phyloP scores from a whole-genome alignment of 176 grass and related monocot genomes.

The Musa beccarii region DNA sequence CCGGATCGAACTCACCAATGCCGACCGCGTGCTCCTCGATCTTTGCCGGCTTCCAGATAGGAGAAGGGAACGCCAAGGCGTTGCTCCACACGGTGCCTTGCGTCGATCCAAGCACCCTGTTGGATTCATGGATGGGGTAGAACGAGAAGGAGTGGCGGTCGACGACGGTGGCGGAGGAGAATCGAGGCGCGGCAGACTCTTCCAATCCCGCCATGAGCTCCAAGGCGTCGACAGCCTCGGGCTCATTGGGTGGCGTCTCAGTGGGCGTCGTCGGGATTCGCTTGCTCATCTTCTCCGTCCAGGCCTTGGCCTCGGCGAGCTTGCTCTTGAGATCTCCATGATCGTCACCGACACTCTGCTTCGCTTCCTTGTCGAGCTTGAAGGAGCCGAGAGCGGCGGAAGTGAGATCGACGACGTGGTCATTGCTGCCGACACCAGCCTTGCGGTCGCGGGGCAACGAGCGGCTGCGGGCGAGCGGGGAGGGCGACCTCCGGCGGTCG shows the following conservation, averaged over 20 bases:
- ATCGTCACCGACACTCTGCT: not conserved
- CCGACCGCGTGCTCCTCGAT: constrained; percentile 5
- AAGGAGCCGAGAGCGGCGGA: constrained; percentile 61
- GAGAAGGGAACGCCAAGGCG: constrained; percentile 23
- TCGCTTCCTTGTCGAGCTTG: constrained; percentile 29
- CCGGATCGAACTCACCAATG: constrained; percentile 27
- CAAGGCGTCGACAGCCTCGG: constrained; percentile 70
- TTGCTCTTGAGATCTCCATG: not conserved
- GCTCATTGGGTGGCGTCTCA: constrained; percentile 89
- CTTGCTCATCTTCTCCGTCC: constrained; percentile 13
- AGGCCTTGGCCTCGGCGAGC: constrained; percentile 15
- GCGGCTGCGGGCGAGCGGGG: constrained; percentile 43
- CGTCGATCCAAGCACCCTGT: not conserved
- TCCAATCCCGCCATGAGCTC: constrained; percentile 82
- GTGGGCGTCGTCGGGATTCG: constrained; percentile 50
- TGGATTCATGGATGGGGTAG: constrained; percentile 8
- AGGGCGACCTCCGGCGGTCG: constrained; percentile 48
- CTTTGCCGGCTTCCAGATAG: not conserved
- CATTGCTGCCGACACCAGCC: constrained; percentile 13
- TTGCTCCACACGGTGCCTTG: constrained; percentile 33
- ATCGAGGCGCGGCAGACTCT: constrained; percentile 28
- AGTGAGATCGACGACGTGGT: constrained; percentile 52
- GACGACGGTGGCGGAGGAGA: constrained; percentile 24
- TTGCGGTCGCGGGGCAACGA: constrained; percentile 31
- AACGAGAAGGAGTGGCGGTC: constrained; percentile 89